These are phyloP conservation scores for Meredithiella fracta DNA, from an alignment of 2,329 filamentous ascomycete genomes.

Conservation along the genomic window DNA sequence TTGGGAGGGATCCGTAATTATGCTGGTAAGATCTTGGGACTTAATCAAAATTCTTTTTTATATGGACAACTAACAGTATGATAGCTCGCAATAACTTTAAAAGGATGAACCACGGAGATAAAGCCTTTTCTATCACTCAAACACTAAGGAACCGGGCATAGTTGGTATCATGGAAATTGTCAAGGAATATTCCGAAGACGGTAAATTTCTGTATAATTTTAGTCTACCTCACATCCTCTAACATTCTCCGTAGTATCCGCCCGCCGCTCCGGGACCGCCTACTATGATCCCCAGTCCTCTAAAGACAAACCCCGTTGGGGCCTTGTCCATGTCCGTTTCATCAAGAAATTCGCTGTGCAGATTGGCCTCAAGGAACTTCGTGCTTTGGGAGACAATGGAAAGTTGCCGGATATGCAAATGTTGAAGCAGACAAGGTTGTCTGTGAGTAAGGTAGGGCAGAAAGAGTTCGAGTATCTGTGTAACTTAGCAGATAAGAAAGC, in stretches of 20 bases:
- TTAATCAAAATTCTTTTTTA: background rate
- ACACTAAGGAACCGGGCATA: slow-evolving; percentile 77
- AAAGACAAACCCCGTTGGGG: slow-evolving; percentile 50
- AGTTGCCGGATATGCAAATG: slow-evolving; percentile 63
- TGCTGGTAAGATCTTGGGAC: slow-evolving; percentile 22
- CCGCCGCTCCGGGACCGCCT: slow-evolving; percentile 34
- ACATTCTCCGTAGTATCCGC: slow-evolving; percentile 19
- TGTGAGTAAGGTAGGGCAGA: slow-evolving; percentile 49
- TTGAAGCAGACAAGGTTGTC: slow-evolving; percentile 69
- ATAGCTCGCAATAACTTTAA: slow-evolving; percentile 73
- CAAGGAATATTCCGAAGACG: slow-evolving; percentile 62
- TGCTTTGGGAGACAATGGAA: slow-evolving; percentile 37
- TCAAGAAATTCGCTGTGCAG: slow-evolving; percentile 58
- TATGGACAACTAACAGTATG: background rate
- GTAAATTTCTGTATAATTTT: slow-evolving; percentile 27
- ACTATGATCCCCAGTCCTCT: slow-evolving; percentile 65
- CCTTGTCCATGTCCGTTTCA: slow-evolving; percentile 75
- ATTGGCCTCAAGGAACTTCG: slow-evolving; percentile 59
- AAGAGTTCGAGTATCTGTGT: slow-evolving; percentile 50
- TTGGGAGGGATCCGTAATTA: slow-evolving; percentile 63
- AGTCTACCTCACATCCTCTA: slow-evolving; percentile 7
- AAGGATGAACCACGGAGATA: slow-evolving; percentile 77
- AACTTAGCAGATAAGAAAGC: slow-evolving; percentile 32
- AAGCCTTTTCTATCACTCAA: slow-evolving; percentile 97
- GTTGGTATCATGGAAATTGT: slow-evolving; percentile 83